A percentile compares a stretch with the other conserved stretches of the same genome.
phyloP scores from a whole-genome alignment of 139 green algal species.

The Coelastrella sp. region DNA sequence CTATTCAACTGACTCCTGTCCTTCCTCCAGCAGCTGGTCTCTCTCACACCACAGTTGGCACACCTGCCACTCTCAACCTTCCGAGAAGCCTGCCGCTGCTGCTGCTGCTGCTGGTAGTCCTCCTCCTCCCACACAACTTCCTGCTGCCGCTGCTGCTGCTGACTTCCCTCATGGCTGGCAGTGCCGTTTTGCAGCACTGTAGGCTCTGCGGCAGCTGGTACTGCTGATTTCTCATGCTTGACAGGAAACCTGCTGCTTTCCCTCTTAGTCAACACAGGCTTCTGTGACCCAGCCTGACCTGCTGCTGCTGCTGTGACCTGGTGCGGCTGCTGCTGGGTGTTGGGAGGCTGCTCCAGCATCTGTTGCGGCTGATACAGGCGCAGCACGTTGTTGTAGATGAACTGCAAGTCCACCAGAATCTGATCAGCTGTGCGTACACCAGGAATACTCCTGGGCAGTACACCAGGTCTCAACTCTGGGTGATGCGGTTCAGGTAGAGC shows the following conservation, averaged over 20 bases:
- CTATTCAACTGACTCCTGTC: neutral
- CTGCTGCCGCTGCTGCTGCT: constrained; percentile 1
- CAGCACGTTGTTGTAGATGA: constrained; percentile 75
- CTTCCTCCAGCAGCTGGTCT: neutral
- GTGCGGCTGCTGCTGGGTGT: constrained; percentile 9
- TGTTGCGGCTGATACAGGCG: constrained; percentile 42
- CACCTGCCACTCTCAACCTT: neutral
- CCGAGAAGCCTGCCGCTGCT: neutral
- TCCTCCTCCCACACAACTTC: neutral
- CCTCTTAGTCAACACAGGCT: neutral
- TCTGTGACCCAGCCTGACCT: neutral
- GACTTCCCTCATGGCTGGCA: neutral
- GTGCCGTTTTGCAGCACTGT: neutral
- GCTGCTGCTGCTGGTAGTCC: neutral
- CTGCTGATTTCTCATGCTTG: neutral
- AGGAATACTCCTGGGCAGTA: neutral
- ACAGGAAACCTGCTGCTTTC: neutral
- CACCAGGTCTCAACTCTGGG: constrained; percentile 3
- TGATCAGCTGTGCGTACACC: constrained; percentile 57
- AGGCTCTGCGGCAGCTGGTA: neutral
- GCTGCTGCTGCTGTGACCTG: neutral
- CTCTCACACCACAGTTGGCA: neutral
- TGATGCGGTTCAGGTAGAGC: constrained; percentile 10
- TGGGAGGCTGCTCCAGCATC: constrained; percentile 2
- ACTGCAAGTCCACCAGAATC: constrained; percentile 73